Evolutionary conservation across 2,329 filamentous ascomycete genomes (phyloP), one percentile per base, ranked within the genome.

Genomic region (Trichoderma oligosporum): DNA sequence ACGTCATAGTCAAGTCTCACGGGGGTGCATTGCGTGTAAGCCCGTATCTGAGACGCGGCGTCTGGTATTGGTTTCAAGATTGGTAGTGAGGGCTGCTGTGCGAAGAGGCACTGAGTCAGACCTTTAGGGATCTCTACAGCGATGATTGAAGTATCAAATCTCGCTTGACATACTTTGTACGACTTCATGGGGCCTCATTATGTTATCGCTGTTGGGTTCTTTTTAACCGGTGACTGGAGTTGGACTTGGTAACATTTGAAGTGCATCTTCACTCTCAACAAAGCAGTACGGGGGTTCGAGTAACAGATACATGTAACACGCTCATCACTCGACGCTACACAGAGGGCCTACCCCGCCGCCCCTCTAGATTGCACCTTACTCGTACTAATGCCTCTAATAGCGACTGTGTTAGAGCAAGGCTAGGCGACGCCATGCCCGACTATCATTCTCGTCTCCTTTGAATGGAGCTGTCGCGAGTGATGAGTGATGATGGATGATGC

Each of bases 301-400:
- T 54, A 44, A 39, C 51, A 55, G 51, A 41, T 55, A 55, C 51
- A 14, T 45, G n/a, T n/a, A n/a, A n/a, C n/a, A n/a, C n/a, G 51
- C 41, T 14, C 7, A 11, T 36, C 27, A 39, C 41, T 55, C 51
- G 51, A 41, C 51, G 51, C 51, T 55, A 55, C 51, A 55, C 31
- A 29, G 20, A 55, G 31, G 11, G 51, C 31, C n/a, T 55, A 55
- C 51, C 51, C 51, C 51, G 51, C 51, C 51, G 51, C 51, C 51
- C 51, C 51, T 55, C 51, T 55, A n/a, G 51, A 55, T 55, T 55
- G 51, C 41, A 46, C 51, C 51, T 55, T 55, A 46, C 31, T 55
- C 41, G 51, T 38, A 41, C 31, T 55, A 36, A 45, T 46, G 41
- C 41, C 29, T 31, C 46, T 46, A 29, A 27, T 51, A 51, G 47